phyloP scores from a whole-genome alignment of 805 yeast genomes.

The Candida arabinofermentans region DNA sequence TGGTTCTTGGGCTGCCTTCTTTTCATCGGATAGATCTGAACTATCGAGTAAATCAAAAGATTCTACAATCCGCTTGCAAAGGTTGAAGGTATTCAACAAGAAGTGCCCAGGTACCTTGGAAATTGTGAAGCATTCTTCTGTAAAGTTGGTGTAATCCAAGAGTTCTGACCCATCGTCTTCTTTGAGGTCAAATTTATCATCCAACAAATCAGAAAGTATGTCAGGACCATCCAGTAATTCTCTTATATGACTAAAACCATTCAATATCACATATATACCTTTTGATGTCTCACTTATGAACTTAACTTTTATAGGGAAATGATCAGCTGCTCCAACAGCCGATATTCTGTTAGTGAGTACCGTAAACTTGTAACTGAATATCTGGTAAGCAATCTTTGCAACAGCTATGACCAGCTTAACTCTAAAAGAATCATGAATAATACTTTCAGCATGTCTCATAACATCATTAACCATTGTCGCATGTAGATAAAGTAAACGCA shows the following conservation, averaged over 20 bases:
- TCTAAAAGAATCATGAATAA: neutral
- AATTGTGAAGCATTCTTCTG: neutral
- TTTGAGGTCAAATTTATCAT: neutral
- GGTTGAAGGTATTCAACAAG: neutral
- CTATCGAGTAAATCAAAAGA: neutral
- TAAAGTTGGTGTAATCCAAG: neutral
- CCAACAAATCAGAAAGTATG: neutral
- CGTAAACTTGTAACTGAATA: neutral
- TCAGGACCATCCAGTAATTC: neutral
- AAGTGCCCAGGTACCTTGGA: neutral
- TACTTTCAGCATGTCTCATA: neutral
- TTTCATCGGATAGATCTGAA: neutral
- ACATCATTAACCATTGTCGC: neutral
- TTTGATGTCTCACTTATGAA: neutral
- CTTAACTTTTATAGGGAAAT: neutral
- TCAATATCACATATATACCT: conserved; percentile 1
- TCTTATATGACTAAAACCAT: conserved; percentile 1
- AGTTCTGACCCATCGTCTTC: neutral
- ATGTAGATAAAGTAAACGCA: neutral
- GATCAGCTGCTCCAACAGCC: neutral
- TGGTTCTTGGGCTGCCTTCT: neutral
- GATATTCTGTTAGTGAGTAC: neutral
- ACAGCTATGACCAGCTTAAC: neutral
- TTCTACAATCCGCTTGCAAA: neutral
- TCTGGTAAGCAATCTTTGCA: neutral